Percentiles rank a stretch among this genome's conserved stretches.
Evolutionary conservation across 2,329 filamentous ascomycete species (phyloP).

Genomic region (Stemphylium vesicarium): DNA sequence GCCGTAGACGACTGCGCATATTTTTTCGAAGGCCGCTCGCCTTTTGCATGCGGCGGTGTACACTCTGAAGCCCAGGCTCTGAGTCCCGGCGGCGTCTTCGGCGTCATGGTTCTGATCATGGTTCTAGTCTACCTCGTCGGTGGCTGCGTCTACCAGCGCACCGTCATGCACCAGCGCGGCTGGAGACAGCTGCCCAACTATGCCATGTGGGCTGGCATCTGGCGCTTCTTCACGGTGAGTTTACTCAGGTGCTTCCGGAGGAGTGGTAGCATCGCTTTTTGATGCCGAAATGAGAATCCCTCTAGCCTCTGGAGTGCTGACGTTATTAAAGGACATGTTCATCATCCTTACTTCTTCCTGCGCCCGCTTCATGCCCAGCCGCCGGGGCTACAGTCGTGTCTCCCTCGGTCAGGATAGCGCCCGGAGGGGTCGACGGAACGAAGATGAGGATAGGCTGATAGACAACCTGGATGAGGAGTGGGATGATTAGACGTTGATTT

Average conservation of each 20-base stretch:
- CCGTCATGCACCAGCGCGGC: constrained; percentile 89
- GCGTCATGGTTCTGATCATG: constrained; percentile 79
- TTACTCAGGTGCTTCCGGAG: constrained; percentile 8
- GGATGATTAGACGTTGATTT: constrained; percentile 67
- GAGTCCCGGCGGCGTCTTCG: constrained; percentile 79
- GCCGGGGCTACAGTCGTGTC: constrained; percentile 71
- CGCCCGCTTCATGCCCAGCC: constrained; percentile 67
- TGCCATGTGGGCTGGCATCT: constrained; percentile 86
- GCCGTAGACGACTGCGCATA: constrained; percentile 92
- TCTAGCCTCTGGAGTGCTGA: constrained; percentile 18
- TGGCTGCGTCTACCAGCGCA: constrained; percentile 93
- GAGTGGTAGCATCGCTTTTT: constrained; percentile 2
- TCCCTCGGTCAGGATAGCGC: constrained; percentile 56
- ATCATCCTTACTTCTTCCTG: constrained; percentile 74
- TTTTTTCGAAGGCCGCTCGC: constrained; percentile 90
- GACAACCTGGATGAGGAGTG: constrained; percentile 97
- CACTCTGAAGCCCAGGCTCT: constrained; percentile 64
- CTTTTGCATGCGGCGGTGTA: constrained; percentile 80
- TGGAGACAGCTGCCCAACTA: constrained; percentile 97
- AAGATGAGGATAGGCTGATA: constrained; percentile 92
- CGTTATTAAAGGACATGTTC: constrained; percentile 60
- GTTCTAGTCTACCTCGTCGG: constrained; percentile 88
- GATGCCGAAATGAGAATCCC: background rate
- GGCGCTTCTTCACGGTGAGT: constrained; percentile 78
- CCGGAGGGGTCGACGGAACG: constrained; percentile 57